Base-by-base conservation (phyloP, 805 yeast genomes). In the Hanseniaspora pseudoguilliermondii region DNA sequence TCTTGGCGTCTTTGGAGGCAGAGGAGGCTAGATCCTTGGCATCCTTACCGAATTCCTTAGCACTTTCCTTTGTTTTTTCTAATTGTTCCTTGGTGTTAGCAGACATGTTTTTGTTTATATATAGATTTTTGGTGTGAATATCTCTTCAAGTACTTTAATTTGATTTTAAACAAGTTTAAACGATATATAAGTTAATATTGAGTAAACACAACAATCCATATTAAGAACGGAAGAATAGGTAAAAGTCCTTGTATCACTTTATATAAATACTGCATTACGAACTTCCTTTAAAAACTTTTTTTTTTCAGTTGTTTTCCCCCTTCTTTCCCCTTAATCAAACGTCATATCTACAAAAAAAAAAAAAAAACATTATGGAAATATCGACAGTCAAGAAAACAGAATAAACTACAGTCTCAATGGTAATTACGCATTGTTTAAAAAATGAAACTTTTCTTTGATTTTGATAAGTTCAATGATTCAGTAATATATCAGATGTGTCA, bases 1-100 rank as follows among this genome's bases (percentile, higher is more conserved):
- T 62, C 56, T 42, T 20, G 49, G 52, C 57, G 36, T 55, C 47
- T 21, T 57, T 27, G 55, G 36, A n/a, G 36, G 47, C 46, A 7
- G 46, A 23, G n/a, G 41, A 57, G 15, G 59, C 60, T 25, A 49
- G 18, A 25, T 47, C 38, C 23, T 35, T 41, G 25, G 53, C 38
- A 18, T 54, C 57, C 16, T 47, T 23, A 10, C 43, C 38, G 16
- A 54, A 54, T 27, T 54, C 36, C 23, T 54, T 48, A n/a, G 52
- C 57, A 16, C 53, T 48, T 54, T 54, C 48, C 21, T 54, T 48
- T 5, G 53, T 41, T 23, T 54, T 48, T 41, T 54, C 48, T 18
- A 54, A 54, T 54, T 48, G 52, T 10, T 47, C 53, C 16, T 42
- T 54, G 7, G 53, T 42, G 25, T n/a, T 46, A 15, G 38, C 27